phyloP scores from a whole-genome alignment of 345 rosid genomes.

The Acer saccharum region DNA sequence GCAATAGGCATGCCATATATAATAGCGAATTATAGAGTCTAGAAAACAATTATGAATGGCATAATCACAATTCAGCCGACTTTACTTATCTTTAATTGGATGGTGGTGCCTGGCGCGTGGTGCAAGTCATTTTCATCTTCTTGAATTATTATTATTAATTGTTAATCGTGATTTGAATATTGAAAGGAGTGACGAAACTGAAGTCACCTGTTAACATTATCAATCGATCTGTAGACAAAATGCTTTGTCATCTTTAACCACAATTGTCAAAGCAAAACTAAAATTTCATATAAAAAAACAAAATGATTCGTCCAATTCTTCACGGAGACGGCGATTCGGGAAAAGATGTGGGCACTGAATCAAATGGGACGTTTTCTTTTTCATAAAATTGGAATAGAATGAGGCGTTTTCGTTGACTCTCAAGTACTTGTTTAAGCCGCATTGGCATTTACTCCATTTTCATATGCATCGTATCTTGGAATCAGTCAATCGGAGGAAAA shows the following conservation, averaged over 20 bases:
- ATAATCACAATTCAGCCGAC: neutral
- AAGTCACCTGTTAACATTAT: neutral
- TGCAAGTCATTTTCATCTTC: too few species aligned
- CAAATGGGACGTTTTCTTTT: neutral
- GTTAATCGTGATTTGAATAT: too few species aligned
- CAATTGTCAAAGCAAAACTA: neutral
- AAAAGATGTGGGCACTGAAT: neutral
- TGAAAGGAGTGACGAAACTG: neutral
- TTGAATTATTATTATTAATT: too few species aligned
- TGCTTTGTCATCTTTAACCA: neutral
- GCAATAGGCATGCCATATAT: neutral
- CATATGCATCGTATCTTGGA: neutral
- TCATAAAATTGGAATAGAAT: too few species aligned
- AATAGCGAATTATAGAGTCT: too few species aligned
- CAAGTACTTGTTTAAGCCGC: neutral
- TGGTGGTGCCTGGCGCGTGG: neutral
- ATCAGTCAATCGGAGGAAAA: neutral
- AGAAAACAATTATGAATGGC: neutral
- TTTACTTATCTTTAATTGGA: neutral
- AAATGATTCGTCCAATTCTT: neutral
- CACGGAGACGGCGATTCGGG: neutral
- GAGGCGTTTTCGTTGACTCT: too few species aligned
- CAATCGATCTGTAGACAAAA: neutral
- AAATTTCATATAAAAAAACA: neutral
- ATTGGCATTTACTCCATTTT: neutral